phyloP scores from a whole-genome alignment of 2,329 filamentous ascomycete genomes.

The Alternaria brassicae region DNA sequence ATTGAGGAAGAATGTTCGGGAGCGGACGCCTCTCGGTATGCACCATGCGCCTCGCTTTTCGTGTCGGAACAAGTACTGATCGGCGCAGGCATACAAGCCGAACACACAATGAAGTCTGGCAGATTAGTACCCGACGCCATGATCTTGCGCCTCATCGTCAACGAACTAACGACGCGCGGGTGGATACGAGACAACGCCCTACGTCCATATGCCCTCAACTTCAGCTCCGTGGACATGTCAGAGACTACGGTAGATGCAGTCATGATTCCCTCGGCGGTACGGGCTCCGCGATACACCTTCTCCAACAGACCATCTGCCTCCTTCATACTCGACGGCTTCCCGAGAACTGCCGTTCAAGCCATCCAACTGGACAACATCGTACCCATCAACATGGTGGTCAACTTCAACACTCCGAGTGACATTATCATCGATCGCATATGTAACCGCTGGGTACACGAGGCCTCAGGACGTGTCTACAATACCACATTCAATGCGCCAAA shows the following conservation, averaged over 20 bases:
- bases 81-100: constrained; percentile 80
- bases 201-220: constrained; percentile 56
- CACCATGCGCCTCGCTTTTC: constrained; percentile 27
- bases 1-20: constrained; percentile 89
- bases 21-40: constrained; percentile 81
- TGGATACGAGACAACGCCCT: constrained; percentile 71
- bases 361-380: constrained; percentile 77
- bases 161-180: constrained; percentile 82
- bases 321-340: constrained; percentile 96
- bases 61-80: constrained; percentile 25
- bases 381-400: constrained; percentile 94
- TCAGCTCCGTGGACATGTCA: constrained; percentile 42
- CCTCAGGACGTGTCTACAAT: constrained; percentile 93
- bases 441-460: constrained; percentile 90
- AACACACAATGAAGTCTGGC: constrained; percentile 85
- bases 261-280: constrained; percentile 51
- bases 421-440: constrained; percentile 90
- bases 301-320: constrained; percentile 78
- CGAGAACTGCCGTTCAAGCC: constrained; percentile 84
- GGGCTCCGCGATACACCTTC: constrained; percentile 52
- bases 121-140: constrained; percentile 89
- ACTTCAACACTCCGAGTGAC: constrained; percentile 81
- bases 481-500: constrained; percentile 89
- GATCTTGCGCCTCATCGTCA: constrained; percentile 90
- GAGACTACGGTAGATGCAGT: constrained; percentile 51